Evolutionary conservation across 163 green algal species (phyloP).

Genomic region (Scenedesmus sp.): DNA sequence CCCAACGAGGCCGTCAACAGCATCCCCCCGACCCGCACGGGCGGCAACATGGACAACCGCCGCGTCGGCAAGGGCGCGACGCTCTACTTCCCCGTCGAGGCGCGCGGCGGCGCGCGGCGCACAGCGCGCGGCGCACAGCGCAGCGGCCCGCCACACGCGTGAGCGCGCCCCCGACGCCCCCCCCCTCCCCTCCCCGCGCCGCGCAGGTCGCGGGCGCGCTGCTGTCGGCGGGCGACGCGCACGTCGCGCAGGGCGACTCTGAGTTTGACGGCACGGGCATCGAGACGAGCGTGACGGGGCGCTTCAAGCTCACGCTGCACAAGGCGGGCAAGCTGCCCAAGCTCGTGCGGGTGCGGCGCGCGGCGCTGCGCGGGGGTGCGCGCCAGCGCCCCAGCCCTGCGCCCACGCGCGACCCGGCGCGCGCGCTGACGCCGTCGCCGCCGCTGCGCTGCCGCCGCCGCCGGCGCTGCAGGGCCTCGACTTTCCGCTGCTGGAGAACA

Average conservation of each 20-base stretch:
- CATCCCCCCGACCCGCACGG: conserved; percentile 53
- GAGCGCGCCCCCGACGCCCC: too few species aligned
- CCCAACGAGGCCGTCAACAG: conserved; percentile 49
- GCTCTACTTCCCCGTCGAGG: conserved; percentile 70
- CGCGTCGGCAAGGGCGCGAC: conserved; percentile 65
- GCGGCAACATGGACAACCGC: conserved; percentile 74
- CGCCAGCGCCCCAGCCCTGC: too few species aligned
- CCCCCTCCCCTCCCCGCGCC: neutral
- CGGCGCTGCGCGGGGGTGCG: too few species aligned
- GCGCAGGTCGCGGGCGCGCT: conserved; percentile 52
- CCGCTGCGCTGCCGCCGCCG: neutral
- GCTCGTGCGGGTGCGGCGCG: neutral
- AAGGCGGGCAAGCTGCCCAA: conserved; percentile 61
- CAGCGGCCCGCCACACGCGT: too few species aligned
- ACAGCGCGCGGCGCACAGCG: too few species aligned
- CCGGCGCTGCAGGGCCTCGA: conserved; percentile 42
- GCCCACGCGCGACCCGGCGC: neutral
- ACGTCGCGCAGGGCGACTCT: conserved; percentile 71
- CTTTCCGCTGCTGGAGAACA: conserved; percentile 68
- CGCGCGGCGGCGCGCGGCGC: too few species aligned
- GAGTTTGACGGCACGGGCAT: conserved; percentile 74
- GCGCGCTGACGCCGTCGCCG: neutral
- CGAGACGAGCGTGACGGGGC: conserved; percentile 70
- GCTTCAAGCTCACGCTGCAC: conserved; percentile 72
- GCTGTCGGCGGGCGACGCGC: conserved; percentile 64